These are phyloP conservation scores for Marasmius sp. DNA, from an alignment of 1,284 basidiomycete genomes.

Conservation along the genomic window DNA sequence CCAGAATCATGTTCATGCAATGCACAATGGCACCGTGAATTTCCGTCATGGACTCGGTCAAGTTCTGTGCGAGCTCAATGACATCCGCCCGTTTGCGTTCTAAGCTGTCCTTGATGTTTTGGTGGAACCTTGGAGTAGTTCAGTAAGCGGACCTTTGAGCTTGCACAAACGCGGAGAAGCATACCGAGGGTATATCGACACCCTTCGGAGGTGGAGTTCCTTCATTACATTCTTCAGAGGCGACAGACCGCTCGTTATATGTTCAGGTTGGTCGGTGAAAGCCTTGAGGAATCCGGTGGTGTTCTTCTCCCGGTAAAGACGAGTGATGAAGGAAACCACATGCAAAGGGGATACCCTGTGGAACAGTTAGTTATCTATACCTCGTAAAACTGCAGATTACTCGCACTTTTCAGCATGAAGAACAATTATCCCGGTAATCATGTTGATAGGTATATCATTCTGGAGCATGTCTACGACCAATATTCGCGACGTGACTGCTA, in stretches of 20 bases:
- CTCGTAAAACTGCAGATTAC: constrained; percentile 12
- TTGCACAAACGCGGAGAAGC: constrained; percentile 16
- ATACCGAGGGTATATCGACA: constrained; percentile 90
- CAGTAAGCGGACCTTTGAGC: constrained; percentile 4
- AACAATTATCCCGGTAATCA: constrained; percentile 93
- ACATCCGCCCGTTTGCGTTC: constrained; percentile 88
- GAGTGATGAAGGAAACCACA: constrained; percentile 88
- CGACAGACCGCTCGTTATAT: constrained; percentile 89
- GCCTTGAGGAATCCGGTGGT: constrained; percentile 91
- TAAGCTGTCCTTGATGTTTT: constrained; percentile 78
- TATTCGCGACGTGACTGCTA: constrained; percentile 93
- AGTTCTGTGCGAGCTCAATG: constrained; percentile 86
- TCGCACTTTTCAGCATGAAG: constrained; percentile 86
- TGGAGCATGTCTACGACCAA: constrained; percentile 95
- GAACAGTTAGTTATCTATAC: not conserved
- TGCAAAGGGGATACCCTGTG: constrained; percentile 81
- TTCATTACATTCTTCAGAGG: constrained; percentile 92
- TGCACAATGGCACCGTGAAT: constrained; percentile 94
- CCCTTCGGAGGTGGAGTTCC: constrained; percentile 85
- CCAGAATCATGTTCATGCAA: constrained; percentile 90
- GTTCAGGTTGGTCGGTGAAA: constrained; percentile 95
- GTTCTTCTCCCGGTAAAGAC: constrained; percentile 88
- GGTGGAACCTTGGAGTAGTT: constrained; percentile 72
- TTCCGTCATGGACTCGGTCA: constrained; percentile 86
- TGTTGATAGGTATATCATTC: constrained; percentile 78